Evolutionary conservation across 2,329 filamentous ascomycete species (phyloP).

Genomic region (Plectosphaerella plurivora): DNA sequence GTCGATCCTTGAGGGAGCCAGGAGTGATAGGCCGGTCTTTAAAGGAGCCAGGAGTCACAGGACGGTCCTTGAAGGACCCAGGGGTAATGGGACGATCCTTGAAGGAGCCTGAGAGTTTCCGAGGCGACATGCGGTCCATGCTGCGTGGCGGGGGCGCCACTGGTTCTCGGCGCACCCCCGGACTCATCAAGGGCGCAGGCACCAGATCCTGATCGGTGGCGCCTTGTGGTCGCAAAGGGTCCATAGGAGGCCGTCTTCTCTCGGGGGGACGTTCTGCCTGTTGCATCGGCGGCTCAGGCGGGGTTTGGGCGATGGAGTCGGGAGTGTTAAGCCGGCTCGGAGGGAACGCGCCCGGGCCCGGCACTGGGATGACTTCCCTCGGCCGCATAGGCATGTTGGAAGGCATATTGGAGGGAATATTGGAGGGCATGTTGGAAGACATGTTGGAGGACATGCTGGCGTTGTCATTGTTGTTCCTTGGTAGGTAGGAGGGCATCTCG

Average conservation of each 20-base stretch:
- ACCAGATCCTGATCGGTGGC: slow-evolving; percentile 47
- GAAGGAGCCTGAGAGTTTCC: slow-evolving; percentile 34
- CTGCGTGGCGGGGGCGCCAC: slow-evolving; percentile 46
- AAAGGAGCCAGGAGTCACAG: slow-evolving; percentile 15
- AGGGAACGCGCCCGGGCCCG: slow-evolving; percentile 31
- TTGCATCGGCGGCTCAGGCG: slow-evolving; percentile 19
- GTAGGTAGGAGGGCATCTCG: slow-evolving; percentile 20
- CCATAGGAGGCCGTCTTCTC: slow-evolving; percentile 63
- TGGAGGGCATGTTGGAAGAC: too few relatives aligned
- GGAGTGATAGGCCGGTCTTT: slow-evolving; percentile 9
- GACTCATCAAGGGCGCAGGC: slow-evolving; percentile 54
- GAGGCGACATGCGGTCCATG: slow-evolving; percentile 41
- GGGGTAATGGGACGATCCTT: slow-evolving; percentile 9
- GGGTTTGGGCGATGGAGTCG: slow-evolving; percentile 18
- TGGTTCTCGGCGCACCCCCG: slow-evolving; percentile 38
- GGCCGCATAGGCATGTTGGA: too few relatives aligned
- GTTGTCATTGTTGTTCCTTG: slow-evolving; percentile 10
- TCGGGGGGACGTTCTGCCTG: slow-evolving; percentile 50
- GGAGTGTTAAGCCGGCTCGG: slow-evolving; percentile 8
- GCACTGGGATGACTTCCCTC: slow-evolving; percentile 13
- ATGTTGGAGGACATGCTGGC: neutral
- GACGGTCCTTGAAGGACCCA: slow-evolving; percentile 26
- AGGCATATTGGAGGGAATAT: too few relatives aligned
- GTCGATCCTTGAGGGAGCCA: slow-evolving; percentile 8
- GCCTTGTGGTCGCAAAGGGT: slow-evolving; percentile 47